These are phyloP conservation scores for Neofusicoccum sp. DNA, from an alignment of 2,329 filamentous ascomycete genomes.

Conservation along the genomic window DNA sequence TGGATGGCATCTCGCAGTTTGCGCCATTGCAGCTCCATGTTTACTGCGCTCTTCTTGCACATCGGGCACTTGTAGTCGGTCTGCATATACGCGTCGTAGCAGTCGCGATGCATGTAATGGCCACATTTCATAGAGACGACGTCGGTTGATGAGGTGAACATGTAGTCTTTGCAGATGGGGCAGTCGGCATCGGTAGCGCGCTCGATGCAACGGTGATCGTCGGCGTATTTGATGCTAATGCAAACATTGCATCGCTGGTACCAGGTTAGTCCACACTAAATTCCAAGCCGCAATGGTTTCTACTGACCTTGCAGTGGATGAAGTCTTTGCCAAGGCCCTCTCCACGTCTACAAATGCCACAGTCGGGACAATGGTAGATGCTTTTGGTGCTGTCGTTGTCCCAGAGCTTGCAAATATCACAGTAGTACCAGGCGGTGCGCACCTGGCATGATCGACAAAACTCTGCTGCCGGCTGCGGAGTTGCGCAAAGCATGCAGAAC, in stretches of 20 bases:
- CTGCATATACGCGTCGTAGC: constrained; percentile 84
- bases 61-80: constrained; percentile 94
- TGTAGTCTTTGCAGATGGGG: constrained; percentile 93
- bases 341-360: constrained; percentile 89
- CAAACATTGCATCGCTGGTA: constrained; percentile 74
- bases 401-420: constrained; percentile 93
- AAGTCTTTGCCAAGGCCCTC: constrained; percentile 94
- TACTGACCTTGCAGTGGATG: constrained; percentile 86
- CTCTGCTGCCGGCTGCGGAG: constrained; percentile 77
- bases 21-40: constrained; percentile 94
- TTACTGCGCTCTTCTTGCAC: constrained; percentile 93
- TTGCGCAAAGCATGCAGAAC: constrained; percentile 94
- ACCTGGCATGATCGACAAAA: constrained; percentile 74
- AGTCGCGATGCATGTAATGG: constrained; percentile 89
- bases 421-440: constrained; percentile 85
- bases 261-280: constrained; percentile 25
- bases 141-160: constrained; percentile 85
- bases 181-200: constrained; percentile 92
- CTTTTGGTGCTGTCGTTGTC: constrained; percentile 87
- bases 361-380: constrained; percentile 95
- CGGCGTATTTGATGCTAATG: constrained; percentile 82
- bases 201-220: constrained; percentile 90
- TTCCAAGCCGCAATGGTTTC: neutral
- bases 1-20: constrained; percentile 86
- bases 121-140: constrained; percentile 95